Evolutionary conservation across 345 rosid species (phyloP), one percentile per base, ranked within the genome.

Genomic region (Tarenaya hassleriana): DNA sequence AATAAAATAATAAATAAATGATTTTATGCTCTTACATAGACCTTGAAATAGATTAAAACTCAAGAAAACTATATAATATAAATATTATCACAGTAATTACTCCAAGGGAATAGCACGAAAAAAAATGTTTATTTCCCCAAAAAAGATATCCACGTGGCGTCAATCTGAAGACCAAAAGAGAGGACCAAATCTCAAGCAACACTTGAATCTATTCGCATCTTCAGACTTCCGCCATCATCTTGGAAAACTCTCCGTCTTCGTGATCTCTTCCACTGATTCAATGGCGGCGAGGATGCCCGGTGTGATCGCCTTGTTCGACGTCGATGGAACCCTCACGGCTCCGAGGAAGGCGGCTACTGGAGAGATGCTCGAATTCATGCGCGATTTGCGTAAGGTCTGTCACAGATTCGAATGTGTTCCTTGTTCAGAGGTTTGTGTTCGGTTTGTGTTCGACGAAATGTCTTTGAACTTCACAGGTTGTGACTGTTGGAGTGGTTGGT

Each of bases 291-390:
- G 58, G 58, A 85, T 76, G 40, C 76, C 94, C 37, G 94, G 98
- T 59, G 63, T 85, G 50, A 83, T 92, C 50, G 97, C 97, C 57
- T 63, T 92, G 54, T 92, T 92, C 56, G 98, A 92, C 71, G 97
- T 92, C 40, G 98, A 92, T 66, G 98, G 97, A 17, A 92, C 98
- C 64, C 94, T 92, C 44, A 85, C 98, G 7, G 97, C 98, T 63
- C 94, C 97, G 16, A 81, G 98, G 74, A 85, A 88, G 86, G 71
- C 0, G 46, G 84, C 67, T 55, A 77, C 94, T 56, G 74, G 66
- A 24, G 42, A 69, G 55, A 58, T 83, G 76, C 55, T 81, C 8
- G 78, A 80, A 66, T 92, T 88, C 65, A 76, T 88, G 82, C 16
- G 47, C 59, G 83, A 81, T 35, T 80, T 92, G 56, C 74, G 82